phyloP scores from a whole-genome alignment of 1,284 basidiomycete species.

The Sporisorium iseilematis-ciliati region DNA sequence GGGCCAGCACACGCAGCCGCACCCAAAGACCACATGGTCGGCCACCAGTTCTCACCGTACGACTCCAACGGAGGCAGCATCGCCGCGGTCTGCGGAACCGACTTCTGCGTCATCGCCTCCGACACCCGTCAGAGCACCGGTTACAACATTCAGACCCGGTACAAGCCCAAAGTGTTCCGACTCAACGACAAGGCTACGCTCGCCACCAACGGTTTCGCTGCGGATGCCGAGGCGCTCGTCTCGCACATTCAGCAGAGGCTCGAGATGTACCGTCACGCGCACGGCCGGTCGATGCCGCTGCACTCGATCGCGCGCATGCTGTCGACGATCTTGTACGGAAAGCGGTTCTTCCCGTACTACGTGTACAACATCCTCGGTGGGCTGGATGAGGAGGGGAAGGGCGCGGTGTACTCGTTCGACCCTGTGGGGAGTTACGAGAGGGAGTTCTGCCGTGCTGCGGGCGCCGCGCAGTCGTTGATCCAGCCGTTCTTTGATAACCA shows the following conservation, averaged over 20 bases:
- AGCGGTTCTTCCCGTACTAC: conserved; percentile 70
- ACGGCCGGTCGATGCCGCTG: conserved; percentile 67
- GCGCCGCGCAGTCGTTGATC: conserved; percentile 66
- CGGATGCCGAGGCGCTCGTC: conserved; percentile 68
- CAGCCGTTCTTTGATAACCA: conserved; percentile 69
- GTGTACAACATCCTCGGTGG: conserved; percentile 70
- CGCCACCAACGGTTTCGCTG: conserved; percentile 67
- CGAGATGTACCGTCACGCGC: conserved; percentile 66
- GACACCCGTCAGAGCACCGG: conserved; percentile 67
- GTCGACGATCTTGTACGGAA: conserved; percentile 67
- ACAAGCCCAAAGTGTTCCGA: conserved; percentile 70
- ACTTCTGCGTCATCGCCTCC: conserved; percentile 69
- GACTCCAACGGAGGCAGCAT: conserved; percentile 68
- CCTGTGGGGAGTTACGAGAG: conserved; percentile 69
- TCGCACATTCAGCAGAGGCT: conserved; percentile 61
- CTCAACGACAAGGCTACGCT: conserved; percentile 68
- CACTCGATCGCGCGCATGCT: conserved; percentile 68
- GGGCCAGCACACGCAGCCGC: conserved; percentile 26
- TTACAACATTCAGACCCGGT: conserved; percentile 69
- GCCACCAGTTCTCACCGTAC: conserved; percentile 68
- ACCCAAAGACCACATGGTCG: conserved; percentile 53
- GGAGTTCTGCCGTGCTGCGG: conserved; percentile 67
- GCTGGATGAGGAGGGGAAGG: conserved; percentile 67
- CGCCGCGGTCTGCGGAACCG: conserved; percentile 65
- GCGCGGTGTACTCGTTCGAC: conserved; percentile 68